Evolutionary conservation across 2,329 filamentous ascomycete genomes (phyloP), one percentile per base, ranked within the genome.

Genomic region (Pseudopithomyces maydicus): DNA sequence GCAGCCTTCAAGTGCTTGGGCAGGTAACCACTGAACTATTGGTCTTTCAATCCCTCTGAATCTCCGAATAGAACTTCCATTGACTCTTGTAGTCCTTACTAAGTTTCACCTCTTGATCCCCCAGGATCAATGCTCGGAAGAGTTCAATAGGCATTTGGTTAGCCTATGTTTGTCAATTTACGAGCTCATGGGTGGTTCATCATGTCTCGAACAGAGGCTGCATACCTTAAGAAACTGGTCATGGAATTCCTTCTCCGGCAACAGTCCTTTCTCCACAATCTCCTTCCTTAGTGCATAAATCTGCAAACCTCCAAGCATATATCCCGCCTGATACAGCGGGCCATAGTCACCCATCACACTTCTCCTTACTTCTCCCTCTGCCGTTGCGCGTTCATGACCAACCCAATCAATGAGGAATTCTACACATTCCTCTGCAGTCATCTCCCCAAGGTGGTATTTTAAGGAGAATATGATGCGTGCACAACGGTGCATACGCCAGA

Each of bases 401-500:
- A 86, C 84, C 68, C 77, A 77, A 23, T 83, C 70, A 0, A 87
- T 84, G 1, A 87, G 76, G 52, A 85, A 65, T 57, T 87, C 82
- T 15, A 88, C 79, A 51, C 83, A 86, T 62, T 85, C 80, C 56
- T 78, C 75, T 1, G 84, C 78, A 10, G 73, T 79, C 78, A 85
- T 80, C 58, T 80, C 67, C 1, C 83, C 83, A 0, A 87, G 77
- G 64, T 87, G 85, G 56, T 86, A 87, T 38, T 80, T 80, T 1
- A 87, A 68, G 0, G 82, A 85, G 70, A 87, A 87, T 12, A 84
- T 73, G 61, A 86, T 86, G 36, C 85, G 80, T 6, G 82, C 81
- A 62, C 84, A 86, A 26, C 85, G 82, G 67, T 88, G 85, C 81
- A 87, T 85, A 14, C 84, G 79, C 85, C 85, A 87, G 67, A 86